Conservation (phyloP, 495 filamentous ascomycete genomes). For the Xylaria castorea region DNA sequence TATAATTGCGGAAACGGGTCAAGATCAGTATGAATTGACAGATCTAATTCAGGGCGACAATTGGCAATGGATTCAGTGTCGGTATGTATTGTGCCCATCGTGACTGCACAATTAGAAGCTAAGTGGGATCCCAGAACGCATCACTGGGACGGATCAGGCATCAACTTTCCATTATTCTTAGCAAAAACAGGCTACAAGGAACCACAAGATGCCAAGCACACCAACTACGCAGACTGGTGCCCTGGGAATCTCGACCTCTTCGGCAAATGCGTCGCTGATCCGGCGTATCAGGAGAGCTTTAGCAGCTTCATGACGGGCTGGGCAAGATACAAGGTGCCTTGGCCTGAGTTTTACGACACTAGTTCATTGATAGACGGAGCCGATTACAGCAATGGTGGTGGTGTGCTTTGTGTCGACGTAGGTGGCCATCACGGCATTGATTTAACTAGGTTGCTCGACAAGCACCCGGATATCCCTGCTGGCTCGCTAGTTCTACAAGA, state of each 20-base stretch:
- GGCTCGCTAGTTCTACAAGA: conserved; percentile 52
- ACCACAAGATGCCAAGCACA: conserved; percentile 31
- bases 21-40: conserved; percentile 28
- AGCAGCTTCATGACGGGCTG: conserved; percentile 32
- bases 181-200: conserved; percentile 33
- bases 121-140: conserved; percentile 22
- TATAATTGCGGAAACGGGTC: conserved; percentile 36
- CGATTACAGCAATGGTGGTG: conserved; percentile 30
- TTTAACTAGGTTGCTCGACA: conserved; percentile 40
- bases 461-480: conserved; percentile 40
- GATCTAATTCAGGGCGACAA: background rate
- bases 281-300: conserved; percentile 30
- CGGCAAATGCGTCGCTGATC: conserved; percentile 28
- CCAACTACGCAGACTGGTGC: conserved; percentile 27
- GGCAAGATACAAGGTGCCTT: conserved; percentile 32
- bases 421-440: conserved; percentile 53
- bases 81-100: background rate
- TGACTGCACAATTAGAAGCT: background rate
- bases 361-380: conserved; percentile 32
- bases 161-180: conserved; percentile 33
- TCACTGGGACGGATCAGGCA: conserved; percentile 25
- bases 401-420: conserved; percentile 46
- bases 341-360: conserved; percentile 41
- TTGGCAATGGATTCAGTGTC: conserved; percentile 28
- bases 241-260: conserved; percentile 36